Conservation (phyloP, 768 basidiomycete species). For the Rhodotorula kratochvilovae region DNA sequence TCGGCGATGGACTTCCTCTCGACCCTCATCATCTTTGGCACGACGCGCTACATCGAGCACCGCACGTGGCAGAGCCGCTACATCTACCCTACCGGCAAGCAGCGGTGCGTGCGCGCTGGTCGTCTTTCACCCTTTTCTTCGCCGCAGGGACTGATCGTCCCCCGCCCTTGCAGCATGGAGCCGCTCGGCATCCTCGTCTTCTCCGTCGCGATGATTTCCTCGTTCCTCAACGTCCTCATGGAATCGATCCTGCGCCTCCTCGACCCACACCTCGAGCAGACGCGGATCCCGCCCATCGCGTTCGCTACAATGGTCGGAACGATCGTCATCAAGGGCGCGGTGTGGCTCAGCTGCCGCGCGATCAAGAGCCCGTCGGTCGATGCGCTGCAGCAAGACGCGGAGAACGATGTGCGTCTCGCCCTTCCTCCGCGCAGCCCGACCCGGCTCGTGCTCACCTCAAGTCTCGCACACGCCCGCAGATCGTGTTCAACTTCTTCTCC, state of each 20-base stretch:
- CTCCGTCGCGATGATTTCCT: conserved; percentile 50
- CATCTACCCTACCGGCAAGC: conserved; percentile 23
- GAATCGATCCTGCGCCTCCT: conserved; percentile 47
- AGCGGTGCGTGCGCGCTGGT: no score
- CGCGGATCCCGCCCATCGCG: conserved; percentile 28
- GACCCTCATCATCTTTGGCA: conserved; percentile 50
- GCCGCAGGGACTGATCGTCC: not conserved
- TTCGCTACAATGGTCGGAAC: conserved; percentile 47
- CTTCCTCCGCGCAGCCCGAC: no score
- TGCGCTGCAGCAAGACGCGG: conserved; percentile 51
- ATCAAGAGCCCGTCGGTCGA: conserved; percentile 44
- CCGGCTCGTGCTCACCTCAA: not conserved
- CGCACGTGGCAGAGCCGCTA: conserved; percentile 29
- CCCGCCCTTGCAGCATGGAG: conserved; percentile 48
- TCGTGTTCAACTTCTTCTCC: conserved; percentile 50
- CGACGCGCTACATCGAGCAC: conserved; percentile 46
- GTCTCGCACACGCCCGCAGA: not conserved
- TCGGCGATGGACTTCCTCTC: conserved; percentile 50
- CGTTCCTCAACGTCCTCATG: conserved; percentile 47
- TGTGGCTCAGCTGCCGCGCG: conserved; percentile 30
- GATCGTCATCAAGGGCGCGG: conserved; percentile 46
- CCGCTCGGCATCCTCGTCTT: conserved; percentile 51
- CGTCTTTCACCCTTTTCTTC: not conserved
- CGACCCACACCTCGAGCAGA: conserved; percentile 39
- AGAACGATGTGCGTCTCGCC: conserved; percentile 47